phyloP scores from a whole-genome alignment of 352 stramenopile species.

The Thalassiosira gravida region DNA sequence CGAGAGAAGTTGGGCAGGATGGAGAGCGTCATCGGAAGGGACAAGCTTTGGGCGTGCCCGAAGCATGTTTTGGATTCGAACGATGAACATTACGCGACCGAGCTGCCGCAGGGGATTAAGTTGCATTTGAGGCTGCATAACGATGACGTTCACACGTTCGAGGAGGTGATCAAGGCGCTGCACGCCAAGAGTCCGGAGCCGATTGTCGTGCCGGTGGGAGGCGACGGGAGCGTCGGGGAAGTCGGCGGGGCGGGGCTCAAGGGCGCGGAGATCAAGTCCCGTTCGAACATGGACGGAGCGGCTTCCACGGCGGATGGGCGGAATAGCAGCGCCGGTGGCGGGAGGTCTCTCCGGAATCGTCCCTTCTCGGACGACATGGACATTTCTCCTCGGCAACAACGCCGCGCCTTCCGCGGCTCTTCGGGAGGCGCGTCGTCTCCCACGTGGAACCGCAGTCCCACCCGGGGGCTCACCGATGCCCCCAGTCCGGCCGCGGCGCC shows the following conservation, averaged over 20 bases:
- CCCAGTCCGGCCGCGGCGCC: not conserved
- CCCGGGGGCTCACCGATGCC: not conserved
- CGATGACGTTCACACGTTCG: conserved; percentile 97
- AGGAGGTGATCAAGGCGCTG: conserved; percentile 94
- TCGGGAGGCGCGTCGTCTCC: conserved; percentile 8
- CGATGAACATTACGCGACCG: conserved; percentile 36
- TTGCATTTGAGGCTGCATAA: conserved; percentile 95
- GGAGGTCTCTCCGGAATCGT: conserved; percentile 21
- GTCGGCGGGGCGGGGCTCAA: conserved; percentile 46
- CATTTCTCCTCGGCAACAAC: conserved; percentile 9
- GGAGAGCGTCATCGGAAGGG: not conserved
- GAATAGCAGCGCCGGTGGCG: not conserved
- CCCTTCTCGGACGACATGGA: conserved; percentile 23
- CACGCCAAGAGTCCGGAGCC: conserved; percentile 40
- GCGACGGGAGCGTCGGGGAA: conserved; percentile 83
- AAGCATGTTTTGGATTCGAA: conserved; percentile 52
- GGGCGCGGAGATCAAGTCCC: conserved; percentile 23
- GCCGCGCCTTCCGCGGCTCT: conserved; percentile 8
- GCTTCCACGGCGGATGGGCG: not conserved
- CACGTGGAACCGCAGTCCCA: conserved; percentile 13
- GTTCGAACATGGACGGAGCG: not conserved
- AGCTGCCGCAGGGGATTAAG: conserved; percentile 75
- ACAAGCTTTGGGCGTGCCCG: conserved; percentile 41
- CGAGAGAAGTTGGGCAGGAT: not conserved
- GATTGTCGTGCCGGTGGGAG: conserved; percentile 52